These are phyloP conservation scores for Zymoseptoria tritici DNA, from an alignment of 2,329 filamentous ascomycete species.

Conservation along the genomic window DNA sequence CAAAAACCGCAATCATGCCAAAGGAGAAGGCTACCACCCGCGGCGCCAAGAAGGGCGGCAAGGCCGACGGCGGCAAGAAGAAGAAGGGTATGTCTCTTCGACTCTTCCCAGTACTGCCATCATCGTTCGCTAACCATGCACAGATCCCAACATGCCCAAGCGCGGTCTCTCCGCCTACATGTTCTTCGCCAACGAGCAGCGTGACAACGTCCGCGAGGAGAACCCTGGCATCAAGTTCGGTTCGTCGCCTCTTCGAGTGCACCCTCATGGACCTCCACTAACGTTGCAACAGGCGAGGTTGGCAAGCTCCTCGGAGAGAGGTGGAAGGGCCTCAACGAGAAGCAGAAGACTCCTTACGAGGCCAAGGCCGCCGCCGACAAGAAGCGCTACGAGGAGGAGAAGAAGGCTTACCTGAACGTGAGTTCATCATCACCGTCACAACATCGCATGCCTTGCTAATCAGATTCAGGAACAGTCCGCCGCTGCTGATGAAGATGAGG, in stretches of 20 bases:
- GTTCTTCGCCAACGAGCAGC: constrained; percentile 99
- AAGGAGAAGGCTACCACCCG: constrained; percentile 59
- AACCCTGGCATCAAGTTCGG: constrained; percentile 97
- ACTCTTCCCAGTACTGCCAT: constrained; percentile 2
- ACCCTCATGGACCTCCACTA: background rate
- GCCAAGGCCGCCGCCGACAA: constrained; percentile 95
- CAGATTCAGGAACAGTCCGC: constrained; percentile 17
- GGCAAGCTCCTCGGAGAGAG: constrained; percentile 96
- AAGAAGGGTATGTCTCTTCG: constrained; percentile 56
- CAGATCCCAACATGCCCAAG: constrained; percentile 97
- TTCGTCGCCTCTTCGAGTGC: constrained; percentile 36
- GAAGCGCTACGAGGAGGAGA: constrained; percentile 99
- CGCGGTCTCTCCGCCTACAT: constrained; percentile 99
- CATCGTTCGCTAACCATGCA: constrained; percentile 11
- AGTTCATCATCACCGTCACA: constrained; percentile 32
- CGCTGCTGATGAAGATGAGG: constrained; percentile 30
- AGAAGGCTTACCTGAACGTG: constrained; percentile 79
- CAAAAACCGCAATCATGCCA: constrained; percentile 50
- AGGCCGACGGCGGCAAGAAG: constrained; percentile 52
- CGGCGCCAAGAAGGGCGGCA: constrained; percentile 45
- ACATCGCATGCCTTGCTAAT: constrained; percentile 9
- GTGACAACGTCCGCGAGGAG: constrained; percentile 95
- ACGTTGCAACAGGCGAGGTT: constrained; percentile 62
- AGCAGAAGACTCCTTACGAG: constrained; percentile 90
- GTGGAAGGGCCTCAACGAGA: constrained; percentile 94